A percentile compares a stretch with the other conserved stretches of the same genome.
These are phyloP conservation scores for Ustilago hordei DNA, from an alignment of 1,284 basidiomycete species.

Conservation along the genomic window DNA sequence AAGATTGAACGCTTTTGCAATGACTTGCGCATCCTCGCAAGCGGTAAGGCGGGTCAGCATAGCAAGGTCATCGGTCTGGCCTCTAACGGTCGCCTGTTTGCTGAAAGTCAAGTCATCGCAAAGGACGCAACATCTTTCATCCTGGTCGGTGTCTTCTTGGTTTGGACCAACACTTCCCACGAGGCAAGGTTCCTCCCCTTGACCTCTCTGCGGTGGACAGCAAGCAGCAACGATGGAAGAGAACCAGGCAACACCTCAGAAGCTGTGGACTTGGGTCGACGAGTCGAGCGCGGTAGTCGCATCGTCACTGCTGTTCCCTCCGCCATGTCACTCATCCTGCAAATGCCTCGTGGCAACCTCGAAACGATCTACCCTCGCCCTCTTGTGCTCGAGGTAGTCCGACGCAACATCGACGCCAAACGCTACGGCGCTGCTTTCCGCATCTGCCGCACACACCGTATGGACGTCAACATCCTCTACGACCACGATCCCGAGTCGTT, in stretches of 20 bases:
- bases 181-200: slow-evolving; percentile 82
- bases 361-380: slow-evolving; percentile 95
- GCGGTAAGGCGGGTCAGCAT: slow-evolving; percentile 9
- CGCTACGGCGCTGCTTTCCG: slow-evolving; percentile 87
- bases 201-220: slow-evolving; percentile 55
- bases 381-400: slow-evolving; percentile 79
- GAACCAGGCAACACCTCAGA: slow-evolving; percentile 20
- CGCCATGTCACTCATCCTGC: slow-evolving; percentile 82
- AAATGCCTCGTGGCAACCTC: slow-evolving; percentile 97
- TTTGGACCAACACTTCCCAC: slow-evolving; percentile 88
- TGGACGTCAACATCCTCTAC: slow-evolving; percentile 89
- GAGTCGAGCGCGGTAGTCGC: slow-evolving; percentile 65
- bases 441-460: slow-evolving; percentile 89
- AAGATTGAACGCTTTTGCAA: slow-evolving; percentile 46
- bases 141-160: slow-evolving; percentile 82
- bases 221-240: slow-evolving; percentile 6
- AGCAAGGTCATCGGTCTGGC: slow-evolving; percentile 75
- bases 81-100: slow-evolving; percentile 76
- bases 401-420: slow-evolving; percentile 52
- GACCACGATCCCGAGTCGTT: slow-evolving; percentile 82
- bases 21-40: slow-evolving; percentile 27
- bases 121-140: slow-evolving; percentile 83
- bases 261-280: slow-evolving; percentile 53
- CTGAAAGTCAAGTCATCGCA: slow-evolving; percentile 72
- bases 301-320: slow-evolving; percentile 65